Conservation (phyloP, 2,329 filamentous ascomycete genomes). For the Ustulina deusta region DNA sequence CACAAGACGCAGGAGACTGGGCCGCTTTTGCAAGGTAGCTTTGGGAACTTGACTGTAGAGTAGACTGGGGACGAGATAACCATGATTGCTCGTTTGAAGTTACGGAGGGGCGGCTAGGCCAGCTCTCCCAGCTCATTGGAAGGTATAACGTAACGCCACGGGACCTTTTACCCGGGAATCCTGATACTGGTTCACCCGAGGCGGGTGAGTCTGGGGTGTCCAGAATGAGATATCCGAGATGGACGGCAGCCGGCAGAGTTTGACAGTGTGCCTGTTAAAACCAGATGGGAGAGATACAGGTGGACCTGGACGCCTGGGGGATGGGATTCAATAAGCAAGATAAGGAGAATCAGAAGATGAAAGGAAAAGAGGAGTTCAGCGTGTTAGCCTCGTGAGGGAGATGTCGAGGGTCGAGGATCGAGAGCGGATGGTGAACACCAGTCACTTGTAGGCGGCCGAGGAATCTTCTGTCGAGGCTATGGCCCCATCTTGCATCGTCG, state of each 20-base stretch:
- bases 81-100: conserved; percentile 6
- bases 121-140: conserved; percentile 4
- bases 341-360: not conserved
- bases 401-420: not conserved
- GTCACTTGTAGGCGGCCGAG: not conserved
- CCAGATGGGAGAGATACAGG: not conserved
- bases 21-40: conserved; percentile 26
- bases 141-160: conserved; percentile 8
- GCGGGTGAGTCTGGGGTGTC: conserved; percentile 20
- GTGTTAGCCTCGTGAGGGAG: no score
- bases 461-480: not conserved
- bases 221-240: conserved; percentile 24
- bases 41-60: not conserved
- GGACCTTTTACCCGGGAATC: conserved; percentile 13
- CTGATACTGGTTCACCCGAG: conserved; percentile 1
- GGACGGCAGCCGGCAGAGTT: not conserved
- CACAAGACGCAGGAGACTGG: conserved; percentile 13
- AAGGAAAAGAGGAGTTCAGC: not conserved
- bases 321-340: not conserved
- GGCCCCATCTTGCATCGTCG: conserved; percentile 31
- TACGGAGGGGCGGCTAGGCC: conserved; percentile 9
- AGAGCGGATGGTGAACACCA: no score
- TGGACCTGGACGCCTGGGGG: not conserved
- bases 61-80: conserved; percentile 5
- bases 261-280: not conserved